These are phyloP conservation scores for Salix exigua DNA, from an alignment of 345 rosid genomes.

Conservation along the genomic window DNA sequence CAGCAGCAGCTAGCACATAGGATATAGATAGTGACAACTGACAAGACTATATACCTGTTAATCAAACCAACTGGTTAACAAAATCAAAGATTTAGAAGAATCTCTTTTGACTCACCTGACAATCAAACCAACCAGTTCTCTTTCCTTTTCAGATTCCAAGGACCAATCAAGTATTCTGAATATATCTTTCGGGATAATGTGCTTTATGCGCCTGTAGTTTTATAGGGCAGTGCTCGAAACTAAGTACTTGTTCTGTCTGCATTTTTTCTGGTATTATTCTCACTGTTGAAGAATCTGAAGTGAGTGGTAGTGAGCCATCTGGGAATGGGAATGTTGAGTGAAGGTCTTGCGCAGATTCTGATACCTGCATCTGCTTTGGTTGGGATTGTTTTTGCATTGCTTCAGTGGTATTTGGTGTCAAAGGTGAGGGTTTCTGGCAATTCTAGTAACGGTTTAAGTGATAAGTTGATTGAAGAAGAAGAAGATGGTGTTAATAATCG, in stretches of 20 bases:
- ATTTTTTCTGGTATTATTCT: not conserved
- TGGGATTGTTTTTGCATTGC: slow-evolving; percentile 62
- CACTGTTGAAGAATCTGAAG: slow-evolving; percentile 5
- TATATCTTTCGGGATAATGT: slow-evolving; percentile 13
- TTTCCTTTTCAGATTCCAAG: not conserved
- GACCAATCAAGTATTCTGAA: slow-evolving; percentile 21
- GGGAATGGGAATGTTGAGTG: slow-evolving; percentile 46
- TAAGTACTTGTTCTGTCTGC: not conserved
- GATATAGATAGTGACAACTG: slow-evolving; percentile 17
- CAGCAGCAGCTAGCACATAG: not conserved
- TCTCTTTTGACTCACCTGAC: slow-evolving; percentile 19
- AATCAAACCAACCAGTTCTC: slow-evolving; percentile 46
- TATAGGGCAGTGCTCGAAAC: not conserved
- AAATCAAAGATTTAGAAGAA: slow-evolving; percentile 5
- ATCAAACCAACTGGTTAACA: slow-evolving; percentile 36
- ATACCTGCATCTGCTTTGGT: slow-evolving; percentile 46
- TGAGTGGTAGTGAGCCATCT: not conserved
- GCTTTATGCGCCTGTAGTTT: not conserved
- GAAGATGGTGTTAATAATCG: slow-evolving; percentile 46
- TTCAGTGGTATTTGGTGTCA: slow-evolving; percentile 66
- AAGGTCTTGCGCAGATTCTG: slow-evolving; percentile 45
- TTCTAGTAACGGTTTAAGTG: slow-evolving; percentile 31
- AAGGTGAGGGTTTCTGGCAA: slow-evolving; percentile 40
- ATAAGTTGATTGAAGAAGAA: slow-evolving; percentile 44
- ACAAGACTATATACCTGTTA: slow-evolving; percentile 16